Base-by-base conservation (phyloP, 257 asterid genomes). In the Handroanthus guayacan region DNA sequence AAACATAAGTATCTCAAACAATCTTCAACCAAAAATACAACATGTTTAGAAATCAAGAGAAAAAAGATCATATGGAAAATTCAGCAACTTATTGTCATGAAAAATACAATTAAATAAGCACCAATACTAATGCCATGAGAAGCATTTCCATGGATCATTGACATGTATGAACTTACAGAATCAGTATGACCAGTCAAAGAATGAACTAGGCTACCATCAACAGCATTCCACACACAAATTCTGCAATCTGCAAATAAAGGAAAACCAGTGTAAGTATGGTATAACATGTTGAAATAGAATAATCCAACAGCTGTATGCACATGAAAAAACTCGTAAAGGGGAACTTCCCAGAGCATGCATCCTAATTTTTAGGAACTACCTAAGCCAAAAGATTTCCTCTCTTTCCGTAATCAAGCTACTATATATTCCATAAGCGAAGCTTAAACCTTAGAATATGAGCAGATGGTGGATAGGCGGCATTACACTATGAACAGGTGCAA, bases 151-250 rank as follows among this genome's bases (percentile, higher is more conserved):
- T 37, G 51, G 67, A 63, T 68, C 76, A 1, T 41, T n/a, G 72
- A 39, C 64, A 31, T 31, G 16, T 34, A 71, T 8, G 55, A 62
- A 79, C 98, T 86, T 83, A 95, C 99, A 69, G 98, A 93, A 45
- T 88, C 89, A 56, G 95, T 93, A 83, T 95, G 99, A 77, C 99
- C 99, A 13, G 97, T 93, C 80, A 95, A 87, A 72, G 97, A 93
- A 83, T 93, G 99, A 64, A 95, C 98, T 81, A 95, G 89, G 89
- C 99, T 95, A 67, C 99, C 97, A 83, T 95, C 99, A 81, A 86
- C 87, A 82, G 99, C 99, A 86, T 95, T 95, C 99, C 99, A 95
- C 20, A 95, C 99, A 66, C 99, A 95, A 79, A 95, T 95, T 84
- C 99, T 90, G 90, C 97, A 91, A 87, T 95, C 98, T 95, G 93